phyloP scores from a whole-genome alignment of 2,329 filamentous ascomycete genomes.

The Ophiosphaerella herpotricha region DNA sequence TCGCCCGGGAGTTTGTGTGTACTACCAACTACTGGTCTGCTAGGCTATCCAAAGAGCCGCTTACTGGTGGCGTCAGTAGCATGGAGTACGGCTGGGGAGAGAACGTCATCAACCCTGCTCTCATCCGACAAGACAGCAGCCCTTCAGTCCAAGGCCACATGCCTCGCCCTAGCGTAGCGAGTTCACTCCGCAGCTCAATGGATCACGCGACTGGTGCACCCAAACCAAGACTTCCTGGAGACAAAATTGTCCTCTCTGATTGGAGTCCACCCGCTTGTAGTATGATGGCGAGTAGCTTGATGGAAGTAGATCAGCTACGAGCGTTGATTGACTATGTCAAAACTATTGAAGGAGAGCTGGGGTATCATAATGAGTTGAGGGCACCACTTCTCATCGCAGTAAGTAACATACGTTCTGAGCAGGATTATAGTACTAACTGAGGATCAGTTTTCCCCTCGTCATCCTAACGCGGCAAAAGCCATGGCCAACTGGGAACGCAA shows the following conservation, averaged over 20 bases:
- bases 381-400: conserved; percentile 82
- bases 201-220: conserved; percentile 61
- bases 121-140: conserved; percentile 49
- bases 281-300: conserved; percentile 78
- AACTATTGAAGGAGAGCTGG: conserved; percentile 82
- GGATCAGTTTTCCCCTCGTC: conserved; percentile 74
- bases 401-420: conserved; percentile 37
- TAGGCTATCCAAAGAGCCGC: conserved; percentile 86
- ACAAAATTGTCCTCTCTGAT: conserved; percentile 80
- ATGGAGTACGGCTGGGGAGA: conserved; percentile 98
- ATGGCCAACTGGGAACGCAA: conserved; percentile 98
- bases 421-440: conserved; percentile 13
- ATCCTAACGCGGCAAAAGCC: conserved; percentile 78
- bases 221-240: conserved; percentile 75
- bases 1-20: conserved; percentile 89
- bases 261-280: conserved; percentile 90
- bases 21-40: conserved; percentile 99
- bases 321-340: conserved; percentile 78
- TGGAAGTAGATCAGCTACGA: conserved; percentile 80
- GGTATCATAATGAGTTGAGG: conserved; percentile 85
- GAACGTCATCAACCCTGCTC: conserved; percentile 66
- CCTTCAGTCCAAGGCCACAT: conserved; percentile 40
- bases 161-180: conserved; percentile 61
- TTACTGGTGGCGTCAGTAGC: conserved; percentile 92
- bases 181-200: conserved; percentile 64